Conservation (phyloP, 352 stramenopile species). For the Saprolegnia diclina region DNA sequence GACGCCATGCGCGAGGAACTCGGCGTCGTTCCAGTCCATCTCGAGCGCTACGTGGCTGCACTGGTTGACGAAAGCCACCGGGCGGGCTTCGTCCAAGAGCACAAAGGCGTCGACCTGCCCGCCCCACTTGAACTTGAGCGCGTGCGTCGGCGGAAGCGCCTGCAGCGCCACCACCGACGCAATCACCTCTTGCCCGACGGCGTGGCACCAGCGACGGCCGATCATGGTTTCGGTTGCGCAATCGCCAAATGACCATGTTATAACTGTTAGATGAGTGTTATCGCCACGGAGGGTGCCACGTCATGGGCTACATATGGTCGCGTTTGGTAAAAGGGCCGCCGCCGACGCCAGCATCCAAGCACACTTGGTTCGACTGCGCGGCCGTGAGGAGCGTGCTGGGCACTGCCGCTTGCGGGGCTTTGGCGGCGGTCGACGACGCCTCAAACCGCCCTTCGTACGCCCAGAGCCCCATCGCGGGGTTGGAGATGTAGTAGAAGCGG, state of each 20-base stretch:
- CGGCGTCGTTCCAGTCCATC: conserved; percentile 70
- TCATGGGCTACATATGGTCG: background rate
- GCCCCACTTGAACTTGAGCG: conserved; percentile 21
- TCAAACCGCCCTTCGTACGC: conserved; percentile 83
- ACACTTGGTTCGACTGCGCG: conserved; percentile 45
- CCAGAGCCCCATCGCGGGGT: conserved; percentile 95
- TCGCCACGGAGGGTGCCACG: too few species aligned
- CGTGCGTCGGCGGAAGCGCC: conserved; percentile 5
- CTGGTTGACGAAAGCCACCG: conserved; percentile 7
- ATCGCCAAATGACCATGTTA: too few species aligned
- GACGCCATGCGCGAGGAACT: conserved; percentile 76
- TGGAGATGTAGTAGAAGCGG: conserved; percentile 96
- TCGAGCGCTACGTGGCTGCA: conserved; percentile 53
- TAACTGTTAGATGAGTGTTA: too few species aligned
- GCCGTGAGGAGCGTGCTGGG: conserved; percentile 33
- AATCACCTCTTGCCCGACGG: background rate
- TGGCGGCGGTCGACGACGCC: conserved; percentile 32
- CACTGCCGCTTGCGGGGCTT: conserved; percentile 11
- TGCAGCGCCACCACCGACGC: conserved; percentile 15
- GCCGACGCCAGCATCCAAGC: conserved; percentile 62
- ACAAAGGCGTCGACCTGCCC: conserved; percentile 17
- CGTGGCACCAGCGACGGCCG: background rate
- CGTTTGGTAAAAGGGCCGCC: conserved; percentile 56
- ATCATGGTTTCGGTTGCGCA: background rate
- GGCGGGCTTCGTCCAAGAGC: background rate